Conservation (phyloP, 2,329 filamentous ascomycete species). For the Colletotrichum euphorbiae region DNA sequence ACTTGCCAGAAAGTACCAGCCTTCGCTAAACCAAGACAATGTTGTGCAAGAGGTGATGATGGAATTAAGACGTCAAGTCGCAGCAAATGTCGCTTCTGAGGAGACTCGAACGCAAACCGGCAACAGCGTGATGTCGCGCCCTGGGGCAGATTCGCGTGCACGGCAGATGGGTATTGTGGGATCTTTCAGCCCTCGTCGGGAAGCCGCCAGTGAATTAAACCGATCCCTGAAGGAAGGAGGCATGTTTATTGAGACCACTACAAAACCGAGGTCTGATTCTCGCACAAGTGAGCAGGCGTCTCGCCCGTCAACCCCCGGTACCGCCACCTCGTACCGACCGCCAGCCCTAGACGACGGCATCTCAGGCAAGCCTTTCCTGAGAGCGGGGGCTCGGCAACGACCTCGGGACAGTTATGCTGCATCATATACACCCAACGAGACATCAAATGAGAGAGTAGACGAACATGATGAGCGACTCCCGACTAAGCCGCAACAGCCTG, state of each 20-base stretch:
- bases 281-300: constrained; percentile 32
- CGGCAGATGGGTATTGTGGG: constrained; percentile 34
- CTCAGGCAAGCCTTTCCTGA: constrained; percentile 65
- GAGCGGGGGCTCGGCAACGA: constrained; percentile 52
- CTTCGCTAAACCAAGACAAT: constrained; percentile 55
- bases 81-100: constrained; percentile 1
- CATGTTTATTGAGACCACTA: background rate
- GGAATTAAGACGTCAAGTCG: constrained; percentile 32
- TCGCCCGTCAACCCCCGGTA: constrained; percentile 27
- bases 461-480: background rate
- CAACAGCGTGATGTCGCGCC: constrained; percentile 1
- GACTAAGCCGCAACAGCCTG: background rate
- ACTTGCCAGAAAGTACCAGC: constrained; percentile 55
- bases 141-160: constrained; percentile 36
- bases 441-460: background rate
- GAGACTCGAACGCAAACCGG: constrained; percentile 1
- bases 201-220: constrained; percentile 18
- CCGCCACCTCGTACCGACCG: constrained; percentile 18
- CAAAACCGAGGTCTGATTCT: constrained; percentile 32
- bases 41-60: constrained; percentile 60
- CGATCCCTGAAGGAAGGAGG: constrained; percentile 16
- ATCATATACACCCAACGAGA: constrained; percentile 40
- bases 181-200: constrained; percentile 34
- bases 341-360: constrained; percentile 61
- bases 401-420: constrained; percentile 17